A percentile compares a stretch with the other conserved stretches of the same genome.
Evolutionary conservation across 2,329 filamentous ascomycete species (phyloP).

Genomic region (Cordyceps cicadae): DNA sequence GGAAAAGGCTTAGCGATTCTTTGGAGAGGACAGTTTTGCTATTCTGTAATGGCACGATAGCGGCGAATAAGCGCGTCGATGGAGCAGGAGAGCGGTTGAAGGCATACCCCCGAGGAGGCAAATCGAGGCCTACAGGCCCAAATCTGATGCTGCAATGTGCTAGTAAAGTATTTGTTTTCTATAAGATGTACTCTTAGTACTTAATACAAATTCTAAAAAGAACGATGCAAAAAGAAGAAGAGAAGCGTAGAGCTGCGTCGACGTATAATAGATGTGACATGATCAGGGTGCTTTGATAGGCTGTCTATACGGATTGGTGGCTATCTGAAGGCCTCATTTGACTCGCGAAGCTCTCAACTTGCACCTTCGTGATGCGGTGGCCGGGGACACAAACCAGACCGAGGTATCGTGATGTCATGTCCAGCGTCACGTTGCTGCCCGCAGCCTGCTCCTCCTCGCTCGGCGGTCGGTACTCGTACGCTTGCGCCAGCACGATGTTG

Average conservation of each 20-base stretch:
- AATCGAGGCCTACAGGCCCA: conserved; percentile 5
- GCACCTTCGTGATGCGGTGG: conserved; percentile 75
- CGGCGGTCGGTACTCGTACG: conserved; percentile 83
- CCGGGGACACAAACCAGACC: conserved; percentile 87
- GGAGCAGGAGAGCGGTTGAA: background rate
- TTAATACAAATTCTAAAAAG: conserved; percentile 17
- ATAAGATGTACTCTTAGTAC: conserved; percentile 20
- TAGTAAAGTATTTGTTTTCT: conserved; percentile 11
- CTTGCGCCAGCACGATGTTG: conserved; percentile 78
- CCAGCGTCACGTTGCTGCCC: conserved; percentile 45
- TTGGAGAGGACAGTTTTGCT: background rate
- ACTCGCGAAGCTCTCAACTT: conserved; percentile 68
- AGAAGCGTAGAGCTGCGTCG: background rate
- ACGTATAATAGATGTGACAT: background rate
- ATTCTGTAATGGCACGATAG: conserved; percentile 10
- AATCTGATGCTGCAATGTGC: conserved; percentile 7
- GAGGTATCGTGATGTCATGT: conserved; percentile 79
- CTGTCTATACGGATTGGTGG: background rate
- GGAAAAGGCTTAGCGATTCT: conserved; percentile 3
- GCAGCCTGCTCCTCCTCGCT: conserved; percentile 37
- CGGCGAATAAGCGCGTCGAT: background rate
- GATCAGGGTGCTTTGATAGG: background rate
- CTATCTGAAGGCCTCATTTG: conserved; percentile 30
- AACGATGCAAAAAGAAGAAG: background rate
- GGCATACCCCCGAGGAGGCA: conserved; percentile 11